Evolutionary conservation across 495 filamentous ascomycete species (phyloP), one percentile per base, ranked within the genome.

Genomic region (Penicillium steckii): DNA sequence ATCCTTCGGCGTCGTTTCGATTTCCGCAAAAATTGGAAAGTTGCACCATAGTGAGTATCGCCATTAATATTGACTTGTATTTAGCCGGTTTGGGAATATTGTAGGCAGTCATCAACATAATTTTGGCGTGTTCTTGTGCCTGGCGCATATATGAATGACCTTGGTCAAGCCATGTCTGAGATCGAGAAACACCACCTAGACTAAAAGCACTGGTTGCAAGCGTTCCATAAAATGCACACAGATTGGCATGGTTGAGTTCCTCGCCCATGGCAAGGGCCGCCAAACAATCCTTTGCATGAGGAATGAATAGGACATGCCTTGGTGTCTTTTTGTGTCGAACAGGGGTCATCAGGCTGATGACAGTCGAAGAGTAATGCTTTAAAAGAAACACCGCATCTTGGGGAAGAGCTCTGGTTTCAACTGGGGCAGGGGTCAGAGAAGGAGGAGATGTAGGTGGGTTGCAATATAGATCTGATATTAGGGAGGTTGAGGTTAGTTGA

Each of bases 61-160:
- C 65, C 50, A 68, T 64, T n/a, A 68, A 40, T 7, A 58, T 61
- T 3, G 61, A 56, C 30, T 65, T 68, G 43, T 68, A 68, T 44
- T 65, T 68, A 12, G 53, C 57, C n/a, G 49, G 37, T 24, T 61
- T 57, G 22, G 53, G 50, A 13, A 52, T 33, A 41, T 57, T 22
- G 30, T 61, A 61, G 27, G 58, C 58, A 4, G 54, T 55, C 42
- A 59, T 55, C 0, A 57, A 23, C 41, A 50, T 56, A 19, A 46
- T 26, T n/a, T 40, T 56, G 15, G 55, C 57, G 33, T 68, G 53
- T 2, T 53, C 30, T 19, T 61, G 42, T 0, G 58, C 59, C n/a
- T 53, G 27, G 26, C 55, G 53, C 2, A 65, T 45, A 29, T 65
- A 60, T 10, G 33, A 44, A 8, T 43, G 27, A n/a, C 57, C 62